phyloP scores from a whole-genome alignment of 1,139 yeast species.

The Blastobotrys raffinosifermentans region DNA sequence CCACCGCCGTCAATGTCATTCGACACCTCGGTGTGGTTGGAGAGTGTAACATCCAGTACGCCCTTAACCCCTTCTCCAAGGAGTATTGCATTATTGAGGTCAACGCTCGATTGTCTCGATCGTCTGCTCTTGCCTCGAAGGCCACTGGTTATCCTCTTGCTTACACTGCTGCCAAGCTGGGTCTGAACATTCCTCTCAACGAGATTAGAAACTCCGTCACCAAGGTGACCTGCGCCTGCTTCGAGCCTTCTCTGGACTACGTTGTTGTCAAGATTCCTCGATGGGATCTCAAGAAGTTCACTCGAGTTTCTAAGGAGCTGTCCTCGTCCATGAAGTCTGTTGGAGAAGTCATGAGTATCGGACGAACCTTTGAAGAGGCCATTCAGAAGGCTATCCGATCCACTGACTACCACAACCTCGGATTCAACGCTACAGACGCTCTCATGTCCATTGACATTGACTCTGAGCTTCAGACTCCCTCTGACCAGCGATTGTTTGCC shows the following conservation, averaged over 20 bases:
- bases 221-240: slow-evolving; percentile 91
- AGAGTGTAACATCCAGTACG: slow-evolving; percentile 98
- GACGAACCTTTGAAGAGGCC: slow-evolving; percentile 97
- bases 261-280: slow-evolving; percentile 98
- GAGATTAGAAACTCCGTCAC: slow-evolving; percentile 94
- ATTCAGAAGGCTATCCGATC: slow-evolving; percentile 97
- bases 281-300: slow-evolving; percentile 97
- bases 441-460: slow-evolving; percentile 88
- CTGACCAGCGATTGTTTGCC: slow-evolving; percentile 95
- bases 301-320: slow-evolving; percentile 81
- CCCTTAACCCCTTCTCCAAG: slow-evolving; percentile 87
- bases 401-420: slow-evolving; percentile 89
- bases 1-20: slow-evolving; percentile 95
- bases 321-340: slow-evolving; percentile 97
- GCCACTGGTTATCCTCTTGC: slow-evolving; percentile 99
- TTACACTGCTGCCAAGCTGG: slow-evolving; percentile 95
- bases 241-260: slow-evolving; percentile 96
- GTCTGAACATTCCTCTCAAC: slow-evolving; percentile 86
- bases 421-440: slow-evolving; percentile 85
- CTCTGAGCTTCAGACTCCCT: slow-evolving; percentile 85
- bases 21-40: slow-evolving; percentile 99
- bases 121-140: slow-evolving; percentile 97
- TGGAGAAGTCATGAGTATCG: slow-evolving; percentile 98
- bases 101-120: slow-evolving; percentile 94
- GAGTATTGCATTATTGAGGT: slow-evolving; percentile 98